A percentile compares a stretch with the other conserved stretches of the same genome.
Conservation (phyloP, 768 basidiomycete species). For the Trametes coccinea region DNA sequence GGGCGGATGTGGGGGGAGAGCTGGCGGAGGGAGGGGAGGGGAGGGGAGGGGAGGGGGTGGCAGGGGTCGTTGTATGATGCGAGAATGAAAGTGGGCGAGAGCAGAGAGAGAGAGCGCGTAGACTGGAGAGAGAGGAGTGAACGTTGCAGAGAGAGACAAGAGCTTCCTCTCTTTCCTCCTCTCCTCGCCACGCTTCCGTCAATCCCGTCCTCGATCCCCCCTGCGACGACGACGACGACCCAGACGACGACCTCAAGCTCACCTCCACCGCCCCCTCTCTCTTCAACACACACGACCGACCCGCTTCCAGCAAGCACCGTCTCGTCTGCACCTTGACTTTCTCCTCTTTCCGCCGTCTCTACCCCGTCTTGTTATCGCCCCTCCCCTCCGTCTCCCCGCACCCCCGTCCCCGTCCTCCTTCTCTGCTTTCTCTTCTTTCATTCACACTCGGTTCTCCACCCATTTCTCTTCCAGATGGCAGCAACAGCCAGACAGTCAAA, state of each 20-base stretch:
- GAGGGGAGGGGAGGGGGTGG: not conserved
- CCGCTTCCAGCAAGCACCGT: no score
- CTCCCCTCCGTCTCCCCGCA: constrained; percentile 2
- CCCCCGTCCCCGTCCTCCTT: constrained; percentile 23
- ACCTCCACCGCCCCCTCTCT: constrained; percentile 9
- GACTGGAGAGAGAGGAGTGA: not conserved
- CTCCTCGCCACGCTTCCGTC: constrained; percentile 2
- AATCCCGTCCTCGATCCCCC: constrained; percentile 1
- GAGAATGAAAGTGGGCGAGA: not conserved
- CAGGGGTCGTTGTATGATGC: not conserved
- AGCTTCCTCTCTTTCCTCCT: constrained; percentile 1
- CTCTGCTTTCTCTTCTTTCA: constrained; percentile 31
- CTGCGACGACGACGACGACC: constrained; percentile 15
- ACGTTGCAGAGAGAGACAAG: not conserved
- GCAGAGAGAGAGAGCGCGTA: constrained; percentile 3
- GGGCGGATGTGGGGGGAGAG: not conserved
- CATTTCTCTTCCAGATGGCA: constrained; percentile 47
- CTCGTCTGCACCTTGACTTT: no score
- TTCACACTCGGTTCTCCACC: constrained; percentile 7
- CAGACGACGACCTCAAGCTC: constrained; percentile 6
- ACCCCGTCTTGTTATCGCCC: constrained; percentile 20
- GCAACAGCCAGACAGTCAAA: constrained; percentile 65
- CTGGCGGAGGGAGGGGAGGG: not conserved
- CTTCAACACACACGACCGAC: not conserved
- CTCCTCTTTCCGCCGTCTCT: constrained; percentile 4